Evolutionary conservation across 2,329 filamentous ascomycete species (phyloP), one percentile per base, ranked within the genome.

Genomic region (Colletotrichum scovillei): DNA sequence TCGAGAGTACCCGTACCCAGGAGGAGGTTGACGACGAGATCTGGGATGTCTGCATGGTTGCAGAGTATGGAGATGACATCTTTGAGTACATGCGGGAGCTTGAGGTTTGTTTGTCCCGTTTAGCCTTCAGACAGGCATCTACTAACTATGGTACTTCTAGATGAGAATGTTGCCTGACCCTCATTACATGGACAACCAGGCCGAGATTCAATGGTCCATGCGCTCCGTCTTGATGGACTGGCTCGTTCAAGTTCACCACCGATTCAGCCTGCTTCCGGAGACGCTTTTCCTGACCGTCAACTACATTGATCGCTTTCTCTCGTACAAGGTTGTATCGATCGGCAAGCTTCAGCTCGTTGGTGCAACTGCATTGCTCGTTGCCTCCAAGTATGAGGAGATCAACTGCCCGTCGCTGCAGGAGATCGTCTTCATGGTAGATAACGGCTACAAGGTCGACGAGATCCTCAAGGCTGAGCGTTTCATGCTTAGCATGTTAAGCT

Each of bases 161-260:
- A 90, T 88, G 81, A 92, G 88, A 77, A 93, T 98, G 91, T 88
- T 95, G 53, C 97, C 97, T 1, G 95, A 97, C 79, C 88, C 95
- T 4, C 91, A 97, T 81, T 99, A 99, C 87, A 99, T 99, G 96
- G 95, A 98, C 75, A 92, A 93, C 76, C 97, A 99, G 82, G 92
- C 93, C n/a, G 96, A 98, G 83, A 97, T 99, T 70, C 94, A 98
- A 81, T 99, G 97, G 97, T 98, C 95, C 3, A 99, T 98, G 97
- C 94, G 97, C 59, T 93, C 95, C 6, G 95, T 98, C 26, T 88
- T 99, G 67, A 97, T 99, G 92, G 97, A 98, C 83, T 99, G 97
- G 97, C 88, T 99, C 56, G 93, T 98, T 59, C 95, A 99, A 82
- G 97, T 99, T 35, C 97, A 99, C 82, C 91, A 92, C 78, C 94